A percentile compares a stretch with the other conserved stretches of the same genome.
Evolutionary conservation across 2,329 filamentous ascomycete species (phyloP).

Genomic region (Fusarium proliferatum): DNA sequence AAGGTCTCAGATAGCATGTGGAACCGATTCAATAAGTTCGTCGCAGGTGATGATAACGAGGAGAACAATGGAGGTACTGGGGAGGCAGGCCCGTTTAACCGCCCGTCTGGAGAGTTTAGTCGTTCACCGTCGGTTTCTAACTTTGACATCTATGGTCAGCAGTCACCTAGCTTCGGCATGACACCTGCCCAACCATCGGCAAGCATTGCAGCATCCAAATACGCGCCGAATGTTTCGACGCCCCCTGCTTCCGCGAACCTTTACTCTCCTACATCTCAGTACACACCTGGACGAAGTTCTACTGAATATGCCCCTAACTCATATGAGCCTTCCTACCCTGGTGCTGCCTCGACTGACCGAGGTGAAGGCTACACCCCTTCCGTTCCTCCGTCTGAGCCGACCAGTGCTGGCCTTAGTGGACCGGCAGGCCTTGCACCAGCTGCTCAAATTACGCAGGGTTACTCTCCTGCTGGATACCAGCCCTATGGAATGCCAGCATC

Average conservation of each 20-base stretch:
- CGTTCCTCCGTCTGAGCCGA: constrained; percentile 26
- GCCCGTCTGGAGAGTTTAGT: constrained; percentile 79
- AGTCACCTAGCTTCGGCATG: constrained; percentile 48
- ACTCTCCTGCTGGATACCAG: constrained; percentile 41
- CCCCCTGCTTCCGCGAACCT: constrained; percentile 39
- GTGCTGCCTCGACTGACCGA: constrained; percentile 20
- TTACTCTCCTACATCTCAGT: constrained; percentile 59
- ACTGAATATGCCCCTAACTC: constrained; percentile 48
- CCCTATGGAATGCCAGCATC: constrained; percentile 46
- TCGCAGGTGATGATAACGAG: constrained; percentile 89
- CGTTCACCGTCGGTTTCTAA: constrained; percentile 76
- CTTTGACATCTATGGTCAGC: constrained; percentile 79
- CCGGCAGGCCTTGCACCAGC: constrained; percentile 38
- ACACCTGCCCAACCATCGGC: constrained; percentile 50
- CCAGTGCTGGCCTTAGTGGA: constrained; percentile 3
- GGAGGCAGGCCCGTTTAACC: constrained; percentile 83
- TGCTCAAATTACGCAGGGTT: constrained; percentile 42
- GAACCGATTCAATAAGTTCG: constrained; percentile 95
- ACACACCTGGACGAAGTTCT: constrained; percentile 55
- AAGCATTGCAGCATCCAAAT: constrained; percentile 53
- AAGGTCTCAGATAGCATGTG: constrained; percentile 93
- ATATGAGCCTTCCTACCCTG: constrained; percentile 52
- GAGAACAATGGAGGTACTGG: constrained; percentile 75
- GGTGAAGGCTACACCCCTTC: constrained; percentile 36
- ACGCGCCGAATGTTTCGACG: constrained; percentile 46